Base-by-base conservation (phyloP, 2,329 filamentous ascomycete genomes). In the Magnaporthiopsis poae region DNA sequence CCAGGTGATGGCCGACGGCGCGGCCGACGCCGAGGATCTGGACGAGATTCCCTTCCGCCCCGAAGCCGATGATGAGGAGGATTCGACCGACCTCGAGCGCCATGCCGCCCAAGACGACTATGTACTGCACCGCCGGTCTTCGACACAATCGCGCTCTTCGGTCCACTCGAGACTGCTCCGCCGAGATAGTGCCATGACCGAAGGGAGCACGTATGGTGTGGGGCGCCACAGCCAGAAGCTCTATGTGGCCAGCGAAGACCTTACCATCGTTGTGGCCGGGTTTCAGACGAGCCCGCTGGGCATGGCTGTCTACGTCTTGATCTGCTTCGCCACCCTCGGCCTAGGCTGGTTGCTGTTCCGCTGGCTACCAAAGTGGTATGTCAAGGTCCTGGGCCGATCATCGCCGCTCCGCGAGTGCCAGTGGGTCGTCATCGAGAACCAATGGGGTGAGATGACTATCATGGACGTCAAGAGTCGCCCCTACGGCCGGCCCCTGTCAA, bases 341-440 rank as follows among this genome's bases (percentile, higher is more conserved):
- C 74, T 96, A 52, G 92, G 85, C 5, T 99, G 91, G 79, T 84
- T 99, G 18, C 73, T 98, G 5, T 85, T 98, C 67, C 86, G 92
- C 69, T 99, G 95, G 95, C 77, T 98, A 65, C 96, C 95, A 5
- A 85, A 88, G 67, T 96, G 91, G 91, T 88, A 91, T 72, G 88
- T 98, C 64, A 84, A 83, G 63, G 75, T 98, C 60, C 81, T 91
- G 60, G 95, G 95, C 35, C 84, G 80, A 65, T 79, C 87, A 5
- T 86, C 85, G 21, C 81, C 90, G 2, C 80, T 99, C 36, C 83
- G 84, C 66, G 86, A 90, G 66, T 95, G 91, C 73, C 84, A 90
- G 68, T 99, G 96, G 95, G 89, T 96, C 61, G 93, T 96, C 35
- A 86, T 98, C 69, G 95, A 89, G 84, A 97, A 99, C 73, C 92